Evolutionary conservation across 495 filamentous ascomycete species (phyloP), one percentile per base, ranked within the genome.

Genomic region (Xylaria telfairii): DNA sequence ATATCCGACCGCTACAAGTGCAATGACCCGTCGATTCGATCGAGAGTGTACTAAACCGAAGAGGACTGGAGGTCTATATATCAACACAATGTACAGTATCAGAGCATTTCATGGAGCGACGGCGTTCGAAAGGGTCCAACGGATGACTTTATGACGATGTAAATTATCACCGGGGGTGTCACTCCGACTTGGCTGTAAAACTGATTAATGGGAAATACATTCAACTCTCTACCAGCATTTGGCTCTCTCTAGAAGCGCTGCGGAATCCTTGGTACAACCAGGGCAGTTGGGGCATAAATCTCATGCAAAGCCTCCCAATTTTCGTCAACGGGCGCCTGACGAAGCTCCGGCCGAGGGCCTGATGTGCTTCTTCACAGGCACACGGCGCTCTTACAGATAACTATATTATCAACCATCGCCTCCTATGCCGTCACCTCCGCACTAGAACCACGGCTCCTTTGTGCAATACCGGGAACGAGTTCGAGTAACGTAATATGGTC

Each of bases 31-130:
- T 59, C 44, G 10, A 2, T 46, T 46, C 32, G 56, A 59, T 57
- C n/a, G 26, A 47, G 34, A 15, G 1, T 6, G 0, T 0, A 19
- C 3, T 3, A 21, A 24, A 34, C n/a, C 2, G 34, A 34, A 57
- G 37, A 28, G 28, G 30, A n/a, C 12, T 6, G 37, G 6, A 34
- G 24, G 17, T 21, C 21, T n/a, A 15, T 56, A 42, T 54, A 49
- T 59, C n/a, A 59, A 59, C 3, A 71, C 51, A n/a, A 41, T 67
- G 71, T 75, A 78, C 68, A 75, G 28, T 69, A 76, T 54, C 49
- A 46, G 24, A 71, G 69, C 76, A 78, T 78, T 68, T 71, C 49
- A 77, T 53, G 72, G 75, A 77, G 76, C 76, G 73, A 77, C 54
- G 76, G 76, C 75, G 76, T 78, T 57, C 41, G 19, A 66, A 34